phyloP scores from a whole-genome alignment of 306 rosid species.

The Quercus dentata region DNA sequence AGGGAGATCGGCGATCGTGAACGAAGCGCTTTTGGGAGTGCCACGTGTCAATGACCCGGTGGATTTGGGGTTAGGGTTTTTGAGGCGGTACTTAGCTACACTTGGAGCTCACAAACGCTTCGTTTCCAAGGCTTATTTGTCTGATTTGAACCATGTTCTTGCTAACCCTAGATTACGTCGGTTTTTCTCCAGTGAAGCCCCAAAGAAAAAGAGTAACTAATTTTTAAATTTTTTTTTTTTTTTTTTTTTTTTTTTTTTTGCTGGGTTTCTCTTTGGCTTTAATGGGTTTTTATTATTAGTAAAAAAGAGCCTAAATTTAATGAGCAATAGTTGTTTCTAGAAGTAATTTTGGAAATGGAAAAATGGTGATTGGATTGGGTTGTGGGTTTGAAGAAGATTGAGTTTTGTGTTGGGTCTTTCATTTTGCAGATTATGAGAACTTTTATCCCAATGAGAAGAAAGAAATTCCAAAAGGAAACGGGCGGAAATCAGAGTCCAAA shows the following conservation, averaged over 20 bases:
- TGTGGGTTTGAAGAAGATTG: neutral
- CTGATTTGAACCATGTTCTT: slow-evolving; percentile 41
- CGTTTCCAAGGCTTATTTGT: slow-evolving; percentile 30
- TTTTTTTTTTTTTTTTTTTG: neutral
- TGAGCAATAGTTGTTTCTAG: neutral
- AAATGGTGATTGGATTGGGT: neutral
- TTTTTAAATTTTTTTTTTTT: neutral
- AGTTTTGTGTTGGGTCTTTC: slow-evolving; percentile 10
- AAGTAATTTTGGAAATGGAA: neutral
- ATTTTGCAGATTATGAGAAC: slow-evolving; percentile 75
- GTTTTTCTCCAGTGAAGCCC: slow-evolving; percentile 71
- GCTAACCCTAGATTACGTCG: slow-evolving; percentile 64
- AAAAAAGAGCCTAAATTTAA: neutral
- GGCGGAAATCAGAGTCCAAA: slow-evolving; percentile 72
- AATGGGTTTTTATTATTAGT: neutral
- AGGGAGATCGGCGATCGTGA: slow-evolving; percentile 36
- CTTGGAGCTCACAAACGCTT: slow-evolving; percentile 33
- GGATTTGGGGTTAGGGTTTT: slow-evolving; percentile 57
- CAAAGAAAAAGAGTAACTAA: slow-evolving; percentile 80
- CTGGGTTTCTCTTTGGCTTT: neutral
- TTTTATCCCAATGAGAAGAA: slow-evolving; percentile 86
- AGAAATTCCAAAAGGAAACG: slow-evolving; percentile 72
- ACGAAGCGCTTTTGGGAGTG: slow-evolving; percentile 28
- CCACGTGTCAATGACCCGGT: slow-evolving; percentile 37
- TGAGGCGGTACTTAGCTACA: slow-evolving; percentile 51